Evolutionary conservation across 257 asterid species (phyloP).

Genomic region (Plantago elongata): DNA sequence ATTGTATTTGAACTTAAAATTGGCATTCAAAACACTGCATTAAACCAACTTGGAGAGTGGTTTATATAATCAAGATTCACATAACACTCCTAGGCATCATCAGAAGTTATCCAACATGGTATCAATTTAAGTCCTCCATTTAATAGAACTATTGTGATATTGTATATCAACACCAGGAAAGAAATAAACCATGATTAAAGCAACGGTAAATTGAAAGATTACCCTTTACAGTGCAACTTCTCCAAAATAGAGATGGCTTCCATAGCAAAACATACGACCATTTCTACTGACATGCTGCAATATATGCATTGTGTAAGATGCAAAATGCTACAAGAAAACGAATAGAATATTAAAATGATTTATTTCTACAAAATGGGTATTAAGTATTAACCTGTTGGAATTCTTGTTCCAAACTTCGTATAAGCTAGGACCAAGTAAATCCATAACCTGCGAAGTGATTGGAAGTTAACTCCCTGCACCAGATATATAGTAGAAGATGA

Average conservation of each 20-base stretch:
- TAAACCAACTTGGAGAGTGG: no score
- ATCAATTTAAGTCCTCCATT: neutral
- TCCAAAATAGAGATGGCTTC: slow-evolving; percentile 92
- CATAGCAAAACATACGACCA: slow-evolving; percentile 90
- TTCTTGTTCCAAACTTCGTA: slow-evolving; percentile 84
- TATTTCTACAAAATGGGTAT: neutral
- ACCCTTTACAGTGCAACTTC: slow-evolving; percentile 84
- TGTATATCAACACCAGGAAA: neutral
- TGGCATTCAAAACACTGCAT: no score
- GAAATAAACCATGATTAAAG: slow-evolving; percentile 8
- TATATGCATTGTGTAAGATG: slow-evolving; percentile 10
- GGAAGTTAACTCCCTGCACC: neutral
- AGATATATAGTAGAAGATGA: slow-evolving; percentile 1
- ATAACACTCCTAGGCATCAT: neutral
- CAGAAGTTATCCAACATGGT: neutral
- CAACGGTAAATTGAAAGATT: slow-evolving; percentile 15
- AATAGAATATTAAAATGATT: neutral
- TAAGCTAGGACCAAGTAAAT: slow-evolving; percentile 90
- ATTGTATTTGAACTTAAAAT: no score
- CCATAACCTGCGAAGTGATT: slow-evolving; percentile 73
- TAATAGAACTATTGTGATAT: slow-evolving; percentile 1
- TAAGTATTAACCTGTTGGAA: slow-evolving; percentile 49
- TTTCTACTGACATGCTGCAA: slow-evolving; percentile 80
- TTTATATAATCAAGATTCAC: neutral
- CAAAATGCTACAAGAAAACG: slow-evolving; percentile 9